Base-by-base conservation (phyloP, 108 stramenopile species). In the Skeletonema tropicum region DNA sequence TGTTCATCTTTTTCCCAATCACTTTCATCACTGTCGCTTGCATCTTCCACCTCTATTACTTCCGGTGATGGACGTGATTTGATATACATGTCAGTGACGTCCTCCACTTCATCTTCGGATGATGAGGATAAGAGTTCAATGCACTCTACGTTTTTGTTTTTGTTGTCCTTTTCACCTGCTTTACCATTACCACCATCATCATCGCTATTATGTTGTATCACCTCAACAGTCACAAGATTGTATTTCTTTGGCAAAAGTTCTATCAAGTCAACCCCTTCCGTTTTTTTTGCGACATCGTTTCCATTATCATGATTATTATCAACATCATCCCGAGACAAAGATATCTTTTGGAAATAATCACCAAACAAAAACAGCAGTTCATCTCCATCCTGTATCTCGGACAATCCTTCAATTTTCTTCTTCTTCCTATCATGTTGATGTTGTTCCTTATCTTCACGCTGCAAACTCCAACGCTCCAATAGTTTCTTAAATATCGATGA, bases 41-140 rank as follows among this genome's bases (percentile, higher is more conserved):
- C 71, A 68, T 79, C 67, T 41, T 57, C 71, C 38, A 79, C 42
- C 39, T 79, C 71, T 25, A 79, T 72, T 17, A 73, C 46, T 36
- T 73, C 71, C 2, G 78, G 65, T 14, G 71, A 42, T 19, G 77
- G 21, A 1, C 39, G 65, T 31, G 60, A 57, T 17, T 48, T 60
- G 26, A 46, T 45, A 9, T 74, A 74, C 23, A 66, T 35, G 31
- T 74, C 74, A 13, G 70, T 66, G 35, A 77, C 70, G 45, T 66
- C 70, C 32, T 77, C 64, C 33, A 77, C 65, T 55, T 75, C 74
- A 17, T 66, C 66, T 55, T 68, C 74, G 23, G 23, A 55, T 10
- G 52, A 55, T 23, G 52, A 55, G 19, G 52, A 55, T 55, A 55
- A 55, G 52, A 55, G 6, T 55, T 55, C 52, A 25, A 55, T 55